Base-by-base conservation (phyloP, 768 basidiomycete species). In the Austroboletus eburneus region DNA sequence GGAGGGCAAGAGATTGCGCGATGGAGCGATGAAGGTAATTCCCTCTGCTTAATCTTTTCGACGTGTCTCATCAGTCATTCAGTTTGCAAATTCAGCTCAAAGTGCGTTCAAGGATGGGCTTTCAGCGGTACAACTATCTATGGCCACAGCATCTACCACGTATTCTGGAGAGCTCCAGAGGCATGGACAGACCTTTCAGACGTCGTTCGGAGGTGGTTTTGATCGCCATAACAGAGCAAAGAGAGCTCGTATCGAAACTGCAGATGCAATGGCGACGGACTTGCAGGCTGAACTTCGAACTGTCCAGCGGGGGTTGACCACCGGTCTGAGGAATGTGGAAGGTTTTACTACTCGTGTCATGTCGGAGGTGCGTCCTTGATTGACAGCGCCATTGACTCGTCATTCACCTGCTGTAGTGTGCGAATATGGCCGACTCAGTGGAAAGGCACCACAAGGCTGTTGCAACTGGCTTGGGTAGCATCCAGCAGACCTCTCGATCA, bases 141-240 rank as follows among this genome's bases (percentile, higher is more conserved):
- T 79, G 9, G 57, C 73, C 5, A 69, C 67, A 2, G 80, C 83
- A 4, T 65, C 79, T 3, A 58, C 71, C 16, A 68, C 72, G 3
- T 78, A 84, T 58, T 74, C 77, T 4, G 67, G 68, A 13, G 76
- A 79, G 51, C 61, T 83, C 13, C 75, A 80, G 42, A 67, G 71
- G 32, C 75, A 75, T 33, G 68, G 73, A 2, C 71, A 77, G 44
- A 62, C 57, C 9, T 64, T 81, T 49, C 69, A 68, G 37, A 56
- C 67, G 5, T 69, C 74, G 17, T 78, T 70, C 49, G 65, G 65
- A 37, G 63, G 49, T 83, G 86, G 79, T 25, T 74, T 87, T 51
- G 80, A 87, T 50, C 73, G 78, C 49, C 69, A 85, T 56, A 66
- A 69, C 35, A 72, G 77, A 44, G 75, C 80, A 14, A 91, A 91